Evolutionary conservation across 116 monocot species (phyloP).

Genomic region (Cymodocea nodosa): DNA sequence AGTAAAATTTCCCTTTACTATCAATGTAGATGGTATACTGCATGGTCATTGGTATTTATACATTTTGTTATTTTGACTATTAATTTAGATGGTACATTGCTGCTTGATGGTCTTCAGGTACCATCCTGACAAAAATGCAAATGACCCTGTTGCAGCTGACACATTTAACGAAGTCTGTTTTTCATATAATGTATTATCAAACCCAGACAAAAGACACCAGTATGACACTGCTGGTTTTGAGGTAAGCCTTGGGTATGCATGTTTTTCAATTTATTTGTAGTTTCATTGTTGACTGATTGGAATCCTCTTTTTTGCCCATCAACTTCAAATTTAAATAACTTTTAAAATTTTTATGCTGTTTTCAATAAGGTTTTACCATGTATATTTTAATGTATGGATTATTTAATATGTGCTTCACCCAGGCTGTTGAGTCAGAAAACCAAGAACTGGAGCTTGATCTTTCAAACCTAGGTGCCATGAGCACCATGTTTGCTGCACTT

Average conservation of each 20-base stretch:
- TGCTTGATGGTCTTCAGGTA: conserved; percentile 31
- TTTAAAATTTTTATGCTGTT: too few relatives aligned
- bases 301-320: too few relatives aligned
- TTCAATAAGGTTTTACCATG: too few relatives aligned
- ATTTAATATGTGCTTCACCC: conserved; percentile 5
- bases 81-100: background rate
- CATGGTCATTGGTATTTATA: background rate
- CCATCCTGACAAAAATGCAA: conserved; percentile 97
- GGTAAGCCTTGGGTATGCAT: conserved; percentile 20
- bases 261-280: background rate
- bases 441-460: conserved; percentile 91
- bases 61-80: background rate
- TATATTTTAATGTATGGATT: too few relatives aligned
- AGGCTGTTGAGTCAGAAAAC: conserved; percentile 76
- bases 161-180: conserved; percentile 76
- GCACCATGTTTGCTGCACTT: conserved; percentile 96
- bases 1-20: too few relatives aligned
- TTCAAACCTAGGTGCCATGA: conserved; percentile 74
- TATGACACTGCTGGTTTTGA: conserved; percentile 87
- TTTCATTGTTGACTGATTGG: too few relatives aligned
- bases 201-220: conserved; percentile 78
- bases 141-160: conserved; percentile 81
- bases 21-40: too few relatives aligned
- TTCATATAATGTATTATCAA: conserved; percentile 85
- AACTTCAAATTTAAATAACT: too few relatives aligned